Evolutionary conservation across 768 basidiomycete species (phyloP), one percentile per base, ranked within the genome.

Genomic region (Xanthoconium stramineum): DNA sequence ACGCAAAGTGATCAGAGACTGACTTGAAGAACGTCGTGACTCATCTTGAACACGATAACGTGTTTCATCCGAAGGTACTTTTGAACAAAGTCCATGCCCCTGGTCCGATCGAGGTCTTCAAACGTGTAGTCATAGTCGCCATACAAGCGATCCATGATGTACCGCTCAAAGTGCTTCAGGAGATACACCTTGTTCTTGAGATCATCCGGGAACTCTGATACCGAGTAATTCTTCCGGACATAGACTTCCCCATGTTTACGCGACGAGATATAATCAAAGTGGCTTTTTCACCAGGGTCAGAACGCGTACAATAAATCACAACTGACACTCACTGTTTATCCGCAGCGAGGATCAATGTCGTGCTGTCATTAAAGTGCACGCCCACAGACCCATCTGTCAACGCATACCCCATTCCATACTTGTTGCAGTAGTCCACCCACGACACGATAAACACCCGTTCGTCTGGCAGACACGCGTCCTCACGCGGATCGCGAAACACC

Each of bases 371-470:
- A 76, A 97, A 99, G 73, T 98, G 87, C 20, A 98, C 92, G 6
- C 94, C 93, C 45, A 98, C 87, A 20, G 90, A 89, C 4, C 96
- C 94, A 66, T 99, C 94, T 19, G 94, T 96, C 66, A 98, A 77
- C 5, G 94, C 93, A 70, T 97, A 98, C 1, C 96, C 97, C 91
- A 98, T 98, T n/a, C 96, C 97, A 72, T 98, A 99, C 78, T 98
- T 98, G 73, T 94, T 92, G 70, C 93, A 96, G 68, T 98, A 98
- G 71, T 98, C 97, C 40, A 98, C 89, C 97, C 97, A 98, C n/a
- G 91, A 91, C 3, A 90, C 91, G 60, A 99, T 94, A 74, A 98
- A 98, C 44, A 96, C 88, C 50, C 80, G 80, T 55, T 92, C 89
- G 17, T 84, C 79, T 0, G 78, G 79, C 3, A 91, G 62, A 36